These are phyloP conservation scores for Psidium friedrichsthalianum DNA, from an alignment of 345 rosid genomes.

Conservation along the genomic window DNA sequence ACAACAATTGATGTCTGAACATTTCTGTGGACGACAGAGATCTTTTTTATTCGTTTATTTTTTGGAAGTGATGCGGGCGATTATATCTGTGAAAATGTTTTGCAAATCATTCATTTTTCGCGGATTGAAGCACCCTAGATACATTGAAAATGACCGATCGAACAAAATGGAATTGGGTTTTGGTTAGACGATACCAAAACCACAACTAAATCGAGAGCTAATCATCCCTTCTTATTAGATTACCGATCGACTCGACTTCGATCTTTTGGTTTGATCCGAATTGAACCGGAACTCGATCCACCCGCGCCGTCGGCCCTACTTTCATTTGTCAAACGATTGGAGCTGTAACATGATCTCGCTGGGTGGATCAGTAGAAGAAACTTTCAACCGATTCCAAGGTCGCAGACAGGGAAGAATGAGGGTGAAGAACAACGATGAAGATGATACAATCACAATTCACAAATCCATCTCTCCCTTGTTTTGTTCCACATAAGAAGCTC, in stretches of 20 bases:
- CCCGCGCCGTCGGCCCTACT: not conserved
- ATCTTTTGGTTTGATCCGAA: not conserved
- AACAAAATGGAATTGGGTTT: not conserved
- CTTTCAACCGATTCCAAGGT: not conserved
- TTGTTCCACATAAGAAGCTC: not conserved
- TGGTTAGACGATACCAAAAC: not conserved
- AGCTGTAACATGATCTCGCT: not conserved
- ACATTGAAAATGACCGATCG: not conserved
- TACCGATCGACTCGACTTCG: not conserved
- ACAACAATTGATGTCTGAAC: too few species aligned
- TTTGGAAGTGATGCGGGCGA: too few species aligned
- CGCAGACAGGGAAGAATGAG: not conserved
- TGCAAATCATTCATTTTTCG: too few species aligned
- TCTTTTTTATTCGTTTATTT: too few species aligned
- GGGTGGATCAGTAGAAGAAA: not conserved
- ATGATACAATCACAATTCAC: not conserved
- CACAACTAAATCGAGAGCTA: not conserved
- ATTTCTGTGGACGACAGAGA: too few species aligned
- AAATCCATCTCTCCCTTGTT: not conserved
- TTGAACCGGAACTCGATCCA: not conserved
- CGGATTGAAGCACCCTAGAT: too few species aligned
- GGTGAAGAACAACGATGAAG: not conserved
- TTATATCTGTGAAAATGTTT: too few species aligned
- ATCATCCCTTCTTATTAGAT: not conserved
- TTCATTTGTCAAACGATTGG: not conserved